These are phyloP conservation scores for Areca catechu DNA, from an alignment of 176 grass and related monocot genomes.

Conservation along the genomic window DNA sequence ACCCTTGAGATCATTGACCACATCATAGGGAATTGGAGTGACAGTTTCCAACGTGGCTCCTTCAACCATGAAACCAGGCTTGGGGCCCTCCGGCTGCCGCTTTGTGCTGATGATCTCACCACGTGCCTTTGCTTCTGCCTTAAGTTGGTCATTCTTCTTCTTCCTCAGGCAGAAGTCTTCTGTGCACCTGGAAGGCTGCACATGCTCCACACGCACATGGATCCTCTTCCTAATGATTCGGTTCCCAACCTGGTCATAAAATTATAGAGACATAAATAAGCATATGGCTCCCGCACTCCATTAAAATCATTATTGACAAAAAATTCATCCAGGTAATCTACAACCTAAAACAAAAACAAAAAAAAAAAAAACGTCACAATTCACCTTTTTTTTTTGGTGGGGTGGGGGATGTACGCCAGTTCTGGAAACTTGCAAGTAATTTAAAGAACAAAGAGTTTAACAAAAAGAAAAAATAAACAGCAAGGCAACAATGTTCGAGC, in stretches of 20 bases:
- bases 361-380: too few species aligned
- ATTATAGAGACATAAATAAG: too few species aligned
- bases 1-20: conserved; percentile 14
- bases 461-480: too few species aligned
- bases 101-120: conserved; percentile 7
- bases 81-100: conserved; percentile 10
- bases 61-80: conserved; percentile 9
- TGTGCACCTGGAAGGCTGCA: conserved; percentile 1
- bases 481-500: too few species aligned
- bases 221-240: conserved; percentile 10
- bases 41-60: conserved; percentile 6
- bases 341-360: too few species aligned
- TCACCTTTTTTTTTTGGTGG: too few species aligned
- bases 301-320: too few species aligned
- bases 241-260: not conserved
- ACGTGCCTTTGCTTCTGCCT: conserved; percentile 1
- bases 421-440: too few species aligned
- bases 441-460: too few species aligned
- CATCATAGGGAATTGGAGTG: conserved; percentile 9
- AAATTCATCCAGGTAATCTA: too few species aligned
- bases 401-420: too few species aligned
- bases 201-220: conserved; percentile 8
- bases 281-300: too few species aligned
- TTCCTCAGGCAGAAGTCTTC: conserved; percentile 2
- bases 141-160: conserved; percentile 3